Base-by-base conservation (phyloP, 352 stramenopile species). In the Phytopythium chamaehyphon region DNA sequence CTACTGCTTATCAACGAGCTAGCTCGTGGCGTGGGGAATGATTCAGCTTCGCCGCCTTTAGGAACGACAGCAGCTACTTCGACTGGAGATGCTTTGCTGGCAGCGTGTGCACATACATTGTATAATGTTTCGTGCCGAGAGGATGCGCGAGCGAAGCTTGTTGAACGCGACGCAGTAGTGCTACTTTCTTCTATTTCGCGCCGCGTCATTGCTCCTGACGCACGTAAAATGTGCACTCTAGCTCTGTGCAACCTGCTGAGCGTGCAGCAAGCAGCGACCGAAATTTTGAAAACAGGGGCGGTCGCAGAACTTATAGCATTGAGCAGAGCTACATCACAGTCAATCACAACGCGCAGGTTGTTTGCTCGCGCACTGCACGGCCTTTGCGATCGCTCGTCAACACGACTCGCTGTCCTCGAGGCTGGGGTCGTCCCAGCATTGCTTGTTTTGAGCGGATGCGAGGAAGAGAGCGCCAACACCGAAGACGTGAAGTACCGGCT, bases 91-190 rank as follows among this genome's bases (percentile, higher is more conserved):
- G 45, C 58, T 16, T 45, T 72, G 8, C 28, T 72, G 3, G 52
- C 63, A 23, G 69, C 86, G 7, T 90, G 78, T 47, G 77, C 77
- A 7, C 59, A 64, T 0, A 83, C 78, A 6, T 39, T 93, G 0
- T 89, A 87, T 64, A 88, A 90, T 40, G 69, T 88, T 2, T 88
- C 83, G 16, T 85, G 65, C 44, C 87, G 64, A 36, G 77, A 90
- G 26, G 81, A 89, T 11, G 71, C 76, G 0, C 66, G 78, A 9
- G 51, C 61, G 2, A 90, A 90, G 46, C 62, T 90, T 15, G 83
- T 90, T 0, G 83, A 90, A 48, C 65, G 77, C 9, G 76, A 89
- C 42, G 83, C 64, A 1, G 73, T 93, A 6, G 72, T 47, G 2
- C 65, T 74, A 14, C 52, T 90, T 2, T 87, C 77, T 1, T 62